Evolutionary conservation across 768 basidiomycete genomes (phyloP).

Genomic region (Suillus weaverae): DNA sequence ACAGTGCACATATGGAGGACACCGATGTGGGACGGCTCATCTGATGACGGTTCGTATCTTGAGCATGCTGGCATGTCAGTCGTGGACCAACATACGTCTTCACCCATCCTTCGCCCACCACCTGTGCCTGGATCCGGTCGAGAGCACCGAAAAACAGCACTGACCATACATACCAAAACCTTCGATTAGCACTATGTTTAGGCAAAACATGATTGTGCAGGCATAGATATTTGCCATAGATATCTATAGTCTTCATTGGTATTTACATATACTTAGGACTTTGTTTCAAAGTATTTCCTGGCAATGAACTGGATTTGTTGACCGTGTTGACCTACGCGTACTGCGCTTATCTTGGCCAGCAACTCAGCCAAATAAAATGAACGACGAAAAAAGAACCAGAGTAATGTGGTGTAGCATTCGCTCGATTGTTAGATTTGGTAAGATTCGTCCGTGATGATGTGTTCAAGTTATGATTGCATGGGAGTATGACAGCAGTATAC

Average conservation of each 20-base stretch:
- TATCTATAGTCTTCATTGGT: not conserved
- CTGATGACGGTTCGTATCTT: conserved; percentile 27
- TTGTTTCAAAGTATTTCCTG: not conserved
- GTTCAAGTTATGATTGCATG: conserved; percentile 25
- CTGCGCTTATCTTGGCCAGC: not conserved
- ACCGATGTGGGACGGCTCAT: conserved; percentile 23
- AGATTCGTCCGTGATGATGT: not conserved
- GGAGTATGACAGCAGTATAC: conserved; percentile 17
- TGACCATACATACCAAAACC: not conserved
- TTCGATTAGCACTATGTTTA: not conserved
- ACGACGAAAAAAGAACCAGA: not conserved
- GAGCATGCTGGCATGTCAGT: conserved; percentile 15
- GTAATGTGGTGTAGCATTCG: not conserved
- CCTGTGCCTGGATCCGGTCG: not conserved
- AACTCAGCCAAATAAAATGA: not conserved
- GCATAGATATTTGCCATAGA: not conserved
- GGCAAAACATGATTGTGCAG: not conserved
- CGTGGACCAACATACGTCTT: not conserved
- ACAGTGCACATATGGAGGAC: conserved; percentile 73
- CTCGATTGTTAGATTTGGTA: not conserved
- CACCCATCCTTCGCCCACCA: not conserved
- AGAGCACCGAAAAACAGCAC: not conserved
- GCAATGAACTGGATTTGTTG: not conserved
- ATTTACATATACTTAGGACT: not conserved
- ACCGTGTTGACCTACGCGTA: not conserved